These are phyloP conservation scores for Copromyces sp. DNA, from an alignment of 495 filamentous ascomycete genomes.

Conservation along the genomic window DNA sequence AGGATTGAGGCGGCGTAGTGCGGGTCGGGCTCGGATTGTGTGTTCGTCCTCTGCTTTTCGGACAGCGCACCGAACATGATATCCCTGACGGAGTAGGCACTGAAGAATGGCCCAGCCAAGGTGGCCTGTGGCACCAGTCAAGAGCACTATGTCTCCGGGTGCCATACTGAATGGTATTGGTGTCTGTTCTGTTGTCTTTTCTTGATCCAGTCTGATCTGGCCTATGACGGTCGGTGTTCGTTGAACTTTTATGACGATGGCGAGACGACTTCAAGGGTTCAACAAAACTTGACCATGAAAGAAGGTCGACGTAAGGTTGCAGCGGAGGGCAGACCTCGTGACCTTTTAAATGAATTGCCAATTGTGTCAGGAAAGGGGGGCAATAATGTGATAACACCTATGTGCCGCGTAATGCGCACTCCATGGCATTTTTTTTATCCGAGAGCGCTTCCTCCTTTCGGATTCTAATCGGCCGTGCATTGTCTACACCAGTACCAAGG, in stretches of 20 bases:
- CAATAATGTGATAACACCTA: neutral
- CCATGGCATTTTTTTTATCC: neutral
- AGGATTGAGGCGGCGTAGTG: constrained; percentile 19
- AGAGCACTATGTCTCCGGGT: neutral
- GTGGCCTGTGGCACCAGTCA: neutral
- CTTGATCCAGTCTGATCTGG: neutral
- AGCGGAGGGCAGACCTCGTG: neutral
- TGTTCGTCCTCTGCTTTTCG: constrained; percentile 27
- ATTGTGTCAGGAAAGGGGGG: neutral
- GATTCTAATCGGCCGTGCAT: neutral
- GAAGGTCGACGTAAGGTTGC: neutral
- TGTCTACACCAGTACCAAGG: neutral
- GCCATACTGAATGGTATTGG: neutral
- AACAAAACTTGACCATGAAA: neutral
- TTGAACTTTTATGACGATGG: neutral
- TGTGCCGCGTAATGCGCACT: neutral
- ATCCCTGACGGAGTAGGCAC: constrained; percentile 25
- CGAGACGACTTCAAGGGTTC: neutral
- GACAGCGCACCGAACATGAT: constrained; percentile 37
- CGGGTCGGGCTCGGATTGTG: constrained; percentile 17
- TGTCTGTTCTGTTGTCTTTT: neutral
- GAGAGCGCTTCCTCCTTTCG: neutral
- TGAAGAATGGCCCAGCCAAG: constrained; percentile 22
- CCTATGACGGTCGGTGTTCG: neutral
- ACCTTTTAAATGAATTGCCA: neutral